Percentiles rank a stretch among this genome's conserved stretches.
Evolutionary conservation across 495 filamentous ascomycete species (phyloP).

Genomic region (Hypoxylon crocopeplum): DNA sequence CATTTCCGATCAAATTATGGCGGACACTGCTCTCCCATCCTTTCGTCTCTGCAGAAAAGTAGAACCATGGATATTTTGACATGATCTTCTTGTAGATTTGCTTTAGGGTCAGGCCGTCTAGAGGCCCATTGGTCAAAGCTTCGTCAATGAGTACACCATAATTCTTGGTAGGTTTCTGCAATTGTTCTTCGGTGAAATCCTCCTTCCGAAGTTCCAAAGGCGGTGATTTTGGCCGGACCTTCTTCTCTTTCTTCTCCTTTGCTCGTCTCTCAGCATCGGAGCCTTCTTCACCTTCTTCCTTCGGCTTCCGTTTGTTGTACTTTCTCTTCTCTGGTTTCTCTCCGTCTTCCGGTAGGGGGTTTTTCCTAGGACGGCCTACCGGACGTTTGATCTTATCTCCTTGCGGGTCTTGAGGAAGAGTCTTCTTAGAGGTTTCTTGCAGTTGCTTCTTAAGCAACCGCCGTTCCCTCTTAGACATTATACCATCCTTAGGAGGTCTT

Average conservation of each 20-base stretch:
- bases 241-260: slow-evolving; percentile 66
- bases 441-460: slow-evolving; percentile 69
- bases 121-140: slow-evolving; percentile 74
- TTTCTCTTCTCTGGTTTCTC: slow-evolving; percentile 75
- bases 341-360: slow-evolving; percentile 60
- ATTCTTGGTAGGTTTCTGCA: slow-evolving; percentile 82
- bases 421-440: slow-evolving; percentile 56
- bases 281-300: slow-evolving; percentile 56
- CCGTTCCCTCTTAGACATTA: slow-evolving; percentile 88
- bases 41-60: slow-evolving; percentile 77
- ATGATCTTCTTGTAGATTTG: slow-evolving; percentile 93
- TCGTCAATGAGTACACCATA: slow-evolving; percentile 94
- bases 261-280: slow-evolving; percentile 55
- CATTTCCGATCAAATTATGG: slow-evolving; percentile 90
- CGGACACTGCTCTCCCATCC: slow-evolving; percentile 98
- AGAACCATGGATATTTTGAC: slow-evolving; percentile 88
- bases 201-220: slow-evolving; percentile 67
- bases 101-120: slow-evolving; percentile 79
- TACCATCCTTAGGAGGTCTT: slow-evolving; percentile 87
- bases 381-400: slow-evolving; percentile 64
- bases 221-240: slow-evolving; percentile 63
- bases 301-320: slow-evolving; percentile 77
- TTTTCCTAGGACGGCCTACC: slow-evolving; percentile 64
- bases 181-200: slow-evolving; percentile 82
- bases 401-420: slow-evolving; percentile 48